Base-by-base conservation (phyloP, 345 rosid species). In the Passiflora organensis region DNA sequence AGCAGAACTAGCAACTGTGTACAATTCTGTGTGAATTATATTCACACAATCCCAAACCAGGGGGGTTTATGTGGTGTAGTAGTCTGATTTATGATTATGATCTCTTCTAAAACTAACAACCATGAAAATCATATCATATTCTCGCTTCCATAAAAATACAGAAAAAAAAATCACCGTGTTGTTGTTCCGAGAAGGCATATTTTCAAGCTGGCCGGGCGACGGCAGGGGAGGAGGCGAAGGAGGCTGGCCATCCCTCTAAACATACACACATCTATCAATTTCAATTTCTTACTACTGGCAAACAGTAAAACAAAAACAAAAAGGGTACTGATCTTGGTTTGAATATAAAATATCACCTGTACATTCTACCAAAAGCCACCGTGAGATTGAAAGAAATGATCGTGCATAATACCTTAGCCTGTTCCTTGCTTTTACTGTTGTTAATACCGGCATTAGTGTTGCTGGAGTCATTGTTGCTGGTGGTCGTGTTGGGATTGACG, bases 401-500 rank as follows among this genome's bases (percentile, higher is more conserved):
- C 62, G 36, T 22, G 24, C 11, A 25, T 42, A 42, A 47, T 28
- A 76, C 63, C 79, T 71, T 80, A 43, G 72, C 48, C 34, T 78
- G 57, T 51, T 79, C 96, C 34, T 62, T 59, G 65, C 55, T 75
- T 54, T 76, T 80, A 63, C 21, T 48, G 51, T 10, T 48, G 6
- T 28, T 28, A 28, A 3, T 28, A 28, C 8, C 8, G 34, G 8
- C 5, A 8, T 28, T 28, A 8, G 34, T 28, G 34, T 28, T 28
- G 34, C 8, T 28, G 34, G 3, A 2, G 34, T 28, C 8, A 28
- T 28, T 28, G 34, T 28, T 28, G 8, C 8, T 28, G 34, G n/a
- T n/a, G n/a, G n/a, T n/a, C n/a, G n/a, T n/a, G n/a, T n/a, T n/a
- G n/a, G n/a, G n/a, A n/a, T 16, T 28, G 23, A 12, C 18, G 22